Percentiles rank a stretch among this genome's conserved stretches.
These are phyloP conservation scores for Musa beccarii DNA, from an alignment of 176 grass and related monocot species.

Conservation along the genomic window DNA sequence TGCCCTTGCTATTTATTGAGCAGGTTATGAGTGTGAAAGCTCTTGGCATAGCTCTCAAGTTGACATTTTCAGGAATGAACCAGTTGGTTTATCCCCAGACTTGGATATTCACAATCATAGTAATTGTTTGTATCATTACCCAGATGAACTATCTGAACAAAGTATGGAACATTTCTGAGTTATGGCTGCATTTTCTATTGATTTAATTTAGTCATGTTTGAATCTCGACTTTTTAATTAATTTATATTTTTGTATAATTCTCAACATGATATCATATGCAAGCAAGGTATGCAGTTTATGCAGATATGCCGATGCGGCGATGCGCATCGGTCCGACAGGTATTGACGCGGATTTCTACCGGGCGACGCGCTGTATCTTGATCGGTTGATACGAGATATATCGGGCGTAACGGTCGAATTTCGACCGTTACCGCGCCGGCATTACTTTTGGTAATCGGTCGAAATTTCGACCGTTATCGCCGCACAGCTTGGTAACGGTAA, in stretches of 20 bases:
- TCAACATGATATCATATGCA: background rate
- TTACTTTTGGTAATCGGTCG: too few species aligned
- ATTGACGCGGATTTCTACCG: too few species aligned
- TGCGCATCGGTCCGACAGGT: too few species aligned
- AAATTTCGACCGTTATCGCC: too few species aligned
- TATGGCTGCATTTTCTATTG: background rate
- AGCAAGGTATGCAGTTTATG: too few species aligned
- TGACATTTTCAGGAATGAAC: constrained; percentile 12
- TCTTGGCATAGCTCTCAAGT: constrained; percentile 8
- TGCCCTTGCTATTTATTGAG: background rate
- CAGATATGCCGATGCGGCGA: too few species aligned
- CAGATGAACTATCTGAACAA: constrained; percentile 12
- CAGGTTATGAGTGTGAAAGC: constrained; percentile 14
- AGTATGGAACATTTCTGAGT: background rate
- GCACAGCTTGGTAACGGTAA: too few species aligned
- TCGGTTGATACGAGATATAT: too few species aligned
- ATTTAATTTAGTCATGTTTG: background rate
- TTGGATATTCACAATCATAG: background rate
- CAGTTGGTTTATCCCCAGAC: constrained; percentile 8
- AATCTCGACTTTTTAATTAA: background rate
- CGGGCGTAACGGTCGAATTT: too few species aligned
- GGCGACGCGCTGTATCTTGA: too few species aligned
- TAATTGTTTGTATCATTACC: constrained; percentile 1
- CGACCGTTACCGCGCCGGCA: too few species aligned
- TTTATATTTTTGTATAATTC: background rate